A percentile compares a stretch with the other conserved stretches of the same genome.
phyloP scores from a whole-genome alignment of 106 monocot species.

The Xerophyta viscosa region DNA sequence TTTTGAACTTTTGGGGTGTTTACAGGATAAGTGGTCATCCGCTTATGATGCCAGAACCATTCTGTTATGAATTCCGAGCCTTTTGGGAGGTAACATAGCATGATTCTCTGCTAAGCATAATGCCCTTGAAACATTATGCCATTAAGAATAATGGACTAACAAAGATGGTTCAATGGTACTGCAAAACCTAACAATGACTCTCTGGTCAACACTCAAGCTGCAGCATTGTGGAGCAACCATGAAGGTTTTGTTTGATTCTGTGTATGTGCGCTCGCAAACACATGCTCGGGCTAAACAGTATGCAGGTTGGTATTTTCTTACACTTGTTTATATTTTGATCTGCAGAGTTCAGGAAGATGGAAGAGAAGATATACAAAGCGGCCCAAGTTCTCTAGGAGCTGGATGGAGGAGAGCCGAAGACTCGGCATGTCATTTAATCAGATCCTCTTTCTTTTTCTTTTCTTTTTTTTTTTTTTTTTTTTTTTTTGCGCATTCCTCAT shows the following conservation, averaged over 20 bases:
- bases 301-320: not conserved
- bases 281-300: too few species aligned
- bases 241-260: conserved; percentile 34
- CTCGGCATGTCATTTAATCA: too few species aligned
- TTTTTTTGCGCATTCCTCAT: too few species aligned
- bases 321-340: not conserved
- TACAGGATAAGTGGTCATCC: conserved; percentile 98
- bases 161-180: not conserved
- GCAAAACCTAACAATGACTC: conserved; percentile 96
- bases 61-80: conserved; percentile 79
- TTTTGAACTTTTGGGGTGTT: too few species aligned
- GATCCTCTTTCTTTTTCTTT: too few species aligned
- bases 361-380: conserved; percentile 81
- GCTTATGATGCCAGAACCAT: conserved; percentile 89
- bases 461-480: too few species aligned
- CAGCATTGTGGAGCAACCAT: conserved; percentile 81
- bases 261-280: too few species aligned
- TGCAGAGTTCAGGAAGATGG: conserved; percentile 95
- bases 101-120: not conserved
- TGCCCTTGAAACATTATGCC: too few species aligned
- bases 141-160: too few species aligned
- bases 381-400: conserved; percentile 2
- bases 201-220: conserved; percentile 91
- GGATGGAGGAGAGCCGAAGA: too few species aligned
- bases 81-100: conserved; percentile 81